phyloP scores from a whole-genome alignment of 192 early-diverging fungal species.

The Backusella parvicylindrica region DNA sequence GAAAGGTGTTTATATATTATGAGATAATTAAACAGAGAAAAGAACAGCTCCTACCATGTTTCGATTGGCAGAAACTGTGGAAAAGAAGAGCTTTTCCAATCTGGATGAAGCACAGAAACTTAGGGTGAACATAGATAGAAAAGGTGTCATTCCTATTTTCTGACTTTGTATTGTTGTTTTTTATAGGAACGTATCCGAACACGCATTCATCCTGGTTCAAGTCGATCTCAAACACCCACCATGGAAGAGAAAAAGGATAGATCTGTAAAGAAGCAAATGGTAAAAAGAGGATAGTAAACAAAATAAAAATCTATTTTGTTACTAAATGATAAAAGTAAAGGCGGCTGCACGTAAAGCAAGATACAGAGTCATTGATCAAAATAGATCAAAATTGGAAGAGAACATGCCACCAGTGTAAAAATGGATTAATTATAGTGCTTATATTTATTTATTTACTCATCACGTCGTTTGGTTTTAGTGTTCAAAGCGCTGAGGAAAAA shows the following conservation, averaged over 20 bases:
- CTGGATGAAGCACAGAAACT: conserved; percentile 48
- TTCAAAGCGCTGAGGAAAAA: conserved; percentile 37
- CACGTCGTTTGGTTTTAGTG: conserved; percentile 15
- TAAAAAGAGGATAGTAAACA: not conserved
- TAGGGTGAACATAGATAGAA: conserved; percentile 26
- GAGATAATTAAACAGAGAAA: not conserved
- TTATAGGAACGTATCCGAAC: conserved; percentile 29
- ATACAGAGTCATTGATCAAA: conserved; percentile 48
- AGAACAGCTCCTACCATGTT: conserved; percentile 47
- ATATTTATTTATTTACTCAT: not conserved
- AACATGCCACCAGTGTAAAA: conserved; percentile 25
- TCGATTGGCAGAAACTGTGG: conserved; percentile 63
- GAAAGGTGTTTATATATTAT: no score
- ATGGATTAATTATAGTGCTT: not conserved
- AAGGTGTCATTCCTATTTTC: no score
- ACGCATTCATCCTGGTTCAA: conserved; percentile 17
- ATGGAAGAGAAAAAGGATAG: conserved; percentile 15
- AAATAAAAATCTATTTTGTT: not conserved
- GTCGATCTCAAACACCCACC: conserved; percentile 15
- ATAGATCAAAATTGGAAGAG: conserved; percentile 22
- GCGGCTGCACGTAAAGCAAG: conserved; percentile 36
- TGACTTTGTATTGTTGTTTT: no score
- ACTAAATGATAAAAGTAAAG: not conserved
- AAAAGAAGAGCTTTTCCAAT: conserved; percentile 58
- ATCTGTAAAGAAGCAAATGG: conserved; percentile 12